Evolutionary conservation across 352 stramenopile genomes (phyloP), one percentile per base, ranked within the genome.

Genomic region (Phytopythium cucurbitacearum): DNA sequence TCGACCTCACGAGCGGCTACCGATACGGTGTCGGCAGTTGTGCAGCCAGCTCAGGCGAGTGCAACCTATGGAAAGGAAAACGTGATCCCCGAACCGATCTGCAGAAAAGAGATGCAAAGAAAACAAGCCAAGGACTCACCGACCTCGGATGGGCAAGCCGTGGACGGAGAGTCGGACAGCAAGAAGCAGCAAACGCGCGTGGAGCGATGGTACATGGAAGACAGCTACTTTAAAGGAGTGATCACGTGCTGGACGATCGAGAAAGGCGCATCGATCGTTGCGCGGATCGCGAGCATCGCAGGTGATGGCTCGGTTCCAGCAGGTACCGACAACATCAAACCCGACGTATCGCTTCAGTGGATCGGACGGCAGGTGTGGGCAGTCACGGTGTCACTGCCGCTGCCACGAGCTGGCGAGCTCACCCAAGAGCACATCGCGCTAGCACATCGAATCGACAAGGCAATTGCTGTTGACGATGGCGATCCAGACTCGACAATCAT

Each of bases 201-300:
- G 33, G 76, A 89, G 51, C 78, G 78, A 10, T 91, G 81, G 78
- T 85, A 82, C 51, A 65, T 86, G 3, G 76, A 91, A 57, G 81
- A 89, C 53, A 71, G 72, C 41, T 83, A 70, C 58, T 85, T 87
- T 40, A 82, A 83, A 42, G 76, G 74, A 12, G 88, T 69, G 8
- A 81, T 91, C 51, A 89, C 79, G 28, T 89, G 78, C 54, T 87
- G 76, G 78, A 86, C 78, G 0, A 88, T 91, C 55, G 80, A 91
- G 41, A 66, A 65, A 13, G 80, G 78, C 0, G 76, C 78, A 33
- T 69, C 80, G 5, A 68, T 91, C 39, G 73, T 91, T 5, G 70
- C 74, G 3, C 71, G 81, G 3, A 70, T 89, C 32, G 74, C 76
- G 2, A 56, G 63, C 0, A 76, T 89, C 7, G 69, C 21, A 47